Conservation (phyloP, 768 basidiomycete genomes). For the Boletus fagicola region DNA sequence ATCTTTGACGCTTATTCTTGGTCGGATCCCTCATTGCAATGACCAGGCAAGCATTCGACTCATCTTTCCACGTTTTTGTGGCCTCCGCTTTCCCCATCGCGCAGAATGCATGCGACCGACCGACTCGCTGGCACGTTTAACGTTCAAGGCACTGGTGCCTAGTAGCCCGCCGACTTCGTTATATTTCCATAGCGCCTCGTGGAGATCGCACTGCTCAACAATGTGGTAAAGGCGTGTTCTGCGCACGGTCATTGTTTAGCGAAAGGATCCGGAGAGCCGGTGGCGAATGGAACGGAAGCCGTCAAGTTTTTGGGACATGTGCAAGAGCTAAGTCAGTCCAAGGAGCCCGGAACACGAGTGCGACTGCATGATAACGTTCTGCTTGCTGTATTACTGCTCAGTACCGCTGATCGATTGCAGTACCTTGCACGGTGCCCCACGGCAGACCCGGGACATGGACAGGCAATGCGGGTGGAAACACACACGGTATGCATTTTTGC, state of each 20-base stretch:
- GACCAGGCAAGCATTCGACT: too few species aligned
- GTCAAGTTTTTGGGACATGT: neutral
- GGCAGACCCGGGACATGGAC: neutral
- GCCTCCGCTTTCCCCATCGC: neutral
- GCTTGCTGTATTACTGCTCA: conserved; percentile 3
- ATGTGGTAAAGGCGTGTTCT: conserved; percentile 21
- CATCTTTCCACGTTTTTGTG: conserved; percentile 17
- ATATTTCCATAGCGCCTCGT: conserved; percentile 20
- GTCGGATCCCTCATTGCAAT: too few species aligned
- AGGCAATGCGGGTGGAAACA: conserved; percentile 20
- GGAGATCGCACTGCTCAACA: conserved; percentile 3
- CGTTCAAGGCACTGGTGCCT: conserved; percentile 1
- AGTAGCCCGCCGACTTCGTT: conserved; percentile 12
- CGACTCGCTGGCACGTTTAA: conserved; percentile 6
- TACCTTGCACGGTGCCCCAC: conserved; percentile 4
- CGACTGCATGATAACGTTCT: neutral
- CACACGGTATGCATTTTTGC: conserved; percentile 18
- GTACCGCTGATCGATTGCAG: conserved; percentile 6
- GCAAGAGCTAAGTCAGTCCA: conserved; percentile 1
- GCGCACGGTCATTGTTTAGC: conserved; percentile 15
- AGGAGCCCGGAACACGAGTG: neutral
- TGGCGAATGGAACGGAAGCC: conserved; percentile 1
- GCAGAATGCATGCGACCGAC: conserved; percentile 4
- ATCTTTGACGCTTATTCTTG: too few species aligned
- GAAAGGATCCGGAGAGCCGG: conserved; percentile 14